These are phyloP conservation scores for Boletellus deceptivus DNA, from an alignment of 1,284 basidiomycete genomes.

Conservation along the genomic window DNA sequence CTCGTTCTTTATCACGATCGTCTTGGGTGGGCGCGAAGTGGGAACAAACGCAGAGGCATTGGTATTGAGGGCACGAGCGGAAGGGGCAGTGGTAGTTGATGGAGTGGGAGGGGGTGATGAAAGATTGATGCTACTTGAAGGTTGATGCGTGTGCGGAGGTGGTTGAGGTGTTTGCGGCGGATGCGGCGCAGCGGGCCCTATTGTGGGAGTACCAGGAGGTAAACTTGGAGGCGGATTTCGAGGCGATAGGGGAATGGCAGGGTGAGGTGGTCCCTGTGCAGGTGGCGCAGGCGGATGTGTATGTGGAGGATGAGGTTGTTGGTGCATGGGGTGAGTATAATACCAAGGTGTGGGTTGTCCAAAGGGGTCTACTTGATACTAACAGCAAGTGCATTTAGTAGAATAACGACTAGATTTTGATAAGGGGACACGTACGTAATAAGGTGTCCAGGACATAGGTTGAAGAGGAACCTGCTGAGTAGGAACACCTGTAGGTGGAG, in stretches of 20 bases:
- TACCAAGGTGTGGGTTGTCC: conserved; percentile 27
- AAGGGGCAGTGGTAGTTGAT: conserved; percentile 43
- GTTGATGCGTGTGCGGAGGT: conserved; percentile 48
- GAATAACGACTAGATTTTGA: conserved; percentile 20
- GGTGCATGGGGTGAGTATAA: conserved; percentile 38
- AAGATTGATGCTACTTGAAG: conserved; percentile 47
- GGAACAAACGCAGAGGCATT: conserved; percentile 67
- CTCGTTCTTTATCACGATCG: conserved; percentile 40
- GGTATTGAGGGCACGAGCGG: conserved; percentile 51
- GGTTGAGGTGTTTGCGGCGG: conserved; percentile 49
- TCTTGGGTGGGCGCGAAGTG: conserved; percentile 21
- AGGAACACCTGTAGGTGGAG: conserved; percentile 47
- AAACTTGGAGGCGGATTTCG: conserved; percentile 55
- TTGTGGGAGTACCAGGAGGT: conserved; percentile 63
- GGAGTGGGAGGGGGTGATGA: conserved; percentile 72
- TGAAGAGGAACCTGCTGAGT: conserved; percentile 42
- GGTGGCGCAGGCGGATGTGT: conserved; percentile 25
- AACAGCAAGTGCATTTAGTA: conserved; percentile 17
- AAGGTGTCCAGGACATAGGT: conserved; percentile 31
- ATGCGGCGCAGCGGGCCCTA: conserved; percentile 52
- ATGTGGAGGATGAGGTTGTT: conserved; percentile 38
- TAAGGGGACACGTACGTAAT: conserved; percentile 41
- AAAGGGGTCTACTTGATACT: conserved; percentile 28
- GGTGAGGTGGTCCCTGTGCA: conserved; percentile 42
- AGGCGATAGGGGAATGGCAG: conserved; percentile 59